Conservation (phyloP, 768 basidiomycete genomes). For the Lactarius evosmus region DNA sequence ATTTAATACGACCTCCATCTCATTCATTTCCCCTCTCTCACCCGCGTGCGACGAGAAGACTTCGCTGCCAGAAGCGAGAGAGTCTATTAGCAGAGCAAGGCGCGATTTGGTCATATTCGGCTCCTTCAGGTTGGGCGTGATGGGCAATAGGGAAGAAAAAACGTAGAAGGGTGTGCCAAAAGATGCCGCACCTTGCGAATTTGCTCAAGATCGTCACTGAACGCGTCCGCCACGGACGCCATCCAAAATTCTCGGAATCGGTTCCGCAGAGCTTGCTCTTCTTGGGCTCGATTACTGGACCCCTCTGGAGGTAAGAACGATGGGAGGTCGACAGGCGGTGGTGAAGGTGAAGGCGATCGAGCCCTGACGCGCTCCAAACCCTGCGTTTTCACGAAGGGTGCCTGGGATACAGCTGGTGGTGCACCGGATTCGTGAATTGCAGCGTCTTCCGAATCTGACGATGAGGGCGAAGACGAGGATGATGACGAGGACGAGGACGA, state of each 20-base stretch:
- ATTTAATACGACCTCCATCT: slow-evolving; percentile 73
- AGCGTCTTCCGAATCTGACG: slow-evolving; percentile 26
- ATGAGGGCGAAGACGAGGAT: slow-evolving; percentile 25
- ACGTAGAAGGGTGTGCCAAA: background rate
- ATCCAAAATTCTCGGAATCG: slow-evolving; percentile 86
- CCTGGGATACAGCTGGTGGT: slow-evolving; percentile 4
- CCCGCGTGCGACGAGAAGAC: slow-evolving; percentile 47
- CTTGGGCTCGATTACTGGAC: slow-evolving; percentile 35
- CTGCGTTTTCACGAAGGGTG: slow-evolving; percentile 2
- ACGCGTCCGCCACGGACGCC: slow-evolving; percentile 75
- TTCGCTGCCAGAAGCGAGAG: slow-evolving; percentile 74
- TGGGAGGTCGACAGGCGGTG: slow-evolving; percentile 43
- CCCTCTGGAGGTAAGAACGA: slow-evolving; percentile 49
- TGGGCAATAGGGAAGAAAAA: slow-evolving; percentile 28
- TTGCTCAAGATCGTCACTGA: slow-evolving; percentile 78
- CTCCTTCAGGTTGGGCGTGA: slow-evolving; percentile 41
- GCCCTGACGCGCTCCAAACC: slow-evolving; percentile 10
- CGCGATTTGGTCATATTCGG: slow-evolving; percentile 66
- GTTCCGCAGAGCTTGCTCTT: slow-evolving; percentile 57
- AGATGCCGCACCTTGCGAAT: slow-evolving; percentile 62
- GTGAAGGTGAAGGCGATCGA: slow-evolving; percentile 36
- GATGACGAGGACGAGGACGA: slow-evolving; percentile 27
- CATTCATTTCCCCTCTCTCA: slow-evolving; percentile 44
- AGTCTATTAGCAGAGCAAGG: slow-evolving; percentile 74
- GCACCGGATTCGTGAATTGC: background rate